Evolutionary conservation across 257 asterid species (phyloP).

Genomic region (Solanum appendiculatum): DNA sequence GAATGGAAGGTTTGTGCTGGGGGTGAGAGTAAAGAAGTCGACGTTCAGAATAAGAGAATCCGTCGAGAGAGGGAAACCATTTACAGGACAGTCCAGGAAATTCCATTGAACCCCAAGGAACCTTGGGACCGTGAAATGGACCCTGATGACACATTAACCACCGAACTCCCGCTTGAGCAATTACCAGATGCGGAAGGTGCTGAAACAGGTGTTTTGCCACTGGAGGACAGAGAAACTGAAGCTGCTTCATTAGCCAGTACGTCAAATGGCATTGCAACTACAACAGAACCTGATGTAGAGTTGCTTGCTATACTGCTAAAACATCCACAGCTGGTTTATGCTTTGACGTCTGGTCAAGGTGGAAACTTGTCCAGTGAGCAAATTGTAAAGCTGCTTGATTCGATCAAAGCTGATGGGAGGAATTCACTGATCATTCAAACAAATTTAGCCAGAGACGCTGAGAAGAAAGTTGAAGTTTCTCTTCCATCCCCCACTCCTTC

Average conservation of each 20-base stretch:
- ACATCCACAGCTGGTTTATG: constrained; percentile 82
- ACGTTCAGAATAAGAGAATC: constrained; percentile 67
- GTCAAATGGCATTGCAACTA: constrained; percentile 16
- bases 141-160: constrained; percentile 75
- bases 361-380: constrained; percentile 55
- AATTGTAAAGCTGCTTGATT: constrained; percentile 73
- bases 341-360: constrained; percentile 79
- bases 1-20: constrained; percentile 63
- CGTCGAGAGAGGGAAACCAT: constrained; percentile 70
- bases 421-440: constrained; percentile 31
- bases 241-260: constrained; percentile 26
- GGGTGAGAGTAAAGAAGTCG: constrained; percentile 79
- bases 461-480: constrained; percentile 69
- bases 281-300: constrained; percentile 75
- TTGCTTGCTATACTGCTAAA: constrained; percentile 79
- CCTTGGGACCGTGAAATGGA: constrained; percentile 99
- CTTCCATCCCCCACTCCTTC: constrained; percentile 99
- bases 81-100: constrained; percentile 55
- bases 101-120: constrained; percentile 73
- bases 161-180: constrained; percentile 67
- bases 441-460: constrained; percentile 29
- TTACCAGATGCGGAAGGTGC: constrained; percentile 57
- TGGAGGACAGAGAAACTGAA: constrained; percentile 8
- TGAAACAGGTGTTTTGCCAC: constrained; percentile 21
- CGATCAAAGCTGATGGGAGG: constrained; percentile 59